Evolutionary conservation across 169 alveolate species (phyloP), one percentile per base, ranked within the genome.

Genomic region (Cryptosporidium ubiquitum): DNA sequence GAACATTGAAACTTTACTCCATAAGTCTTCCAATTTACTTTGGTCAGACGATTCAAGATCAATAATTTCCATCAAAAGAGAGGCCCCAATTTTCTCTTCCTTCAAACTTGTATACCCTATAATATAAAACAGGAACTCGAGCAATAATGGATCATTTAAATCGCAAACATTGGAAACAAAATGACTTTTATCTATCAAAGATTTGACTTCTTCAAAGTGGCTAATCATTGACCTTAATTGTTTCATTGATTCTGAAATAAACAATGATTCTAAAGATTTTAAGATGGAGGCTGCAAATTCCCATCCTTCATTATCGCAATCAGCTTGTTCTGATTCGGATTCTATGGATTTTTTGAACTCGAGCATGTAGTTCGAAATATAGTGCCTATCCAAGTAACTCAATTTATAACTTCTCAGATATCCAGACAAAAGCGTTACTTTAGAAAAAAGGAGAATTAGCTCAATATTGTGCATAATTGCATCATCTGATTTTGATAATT

Each of bases 251-350:
- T 79, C 89, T 35, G 74, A 61, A 49, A 79, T 40, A 60, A 18
- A 64, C 20, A 79, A 52, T 23, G 60, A 79, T 79, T 79, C 89
- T 3, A 79, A 44, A 6, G 89, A 79, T 64, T 79, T 79, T 10
- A 58, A 64, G 1, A 64, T 44, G 4, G 73, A 33, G 14, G 55
- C 4, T 5, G 7, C 51, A 40, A 79, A 79, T 16, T 40, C 57
- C 89, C 89, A 79, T n/a, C 40, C 44, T 29, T 61, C 58, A 40
- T 42, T 18, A 26, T 42, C 40, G 14, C n/a, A 10, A 23, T 26
- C 61, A 18, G 20, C 47, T 14, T 29, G 68, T n/a, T 31, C 33
- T 18, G n/a, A 14, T 44, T 33, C 2, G 12, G 68, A 14, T 31
- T 49, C 33, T 7, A 79, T 14, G 1, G 12, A 31, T 18, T 33